Conservation (phyloP, 805 yeast genomes). For the Starmerella vaccinii region DNA sequence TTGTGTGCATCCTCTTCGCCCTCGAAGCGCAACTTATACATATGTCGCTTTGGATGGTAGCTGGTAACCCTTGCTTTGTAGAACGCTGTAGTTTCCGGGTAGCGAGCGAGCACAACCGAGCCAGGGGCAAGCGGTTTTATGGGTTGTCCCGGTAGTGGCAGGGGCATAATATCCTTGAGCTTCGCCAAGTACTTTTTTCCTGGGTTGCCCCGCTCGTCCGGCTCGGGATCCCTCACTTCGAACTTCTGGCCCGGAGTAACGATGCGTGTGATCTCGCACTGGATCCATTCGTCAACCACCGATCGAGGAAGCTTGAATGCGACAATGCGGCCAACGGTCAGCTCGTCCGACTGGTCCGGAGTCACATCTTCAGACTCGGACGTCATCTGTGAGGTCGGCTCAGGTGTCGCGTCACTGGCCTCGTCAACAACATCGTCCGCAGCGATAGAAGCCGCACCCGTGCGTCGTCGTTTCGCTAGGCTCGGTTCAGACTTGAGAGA, state of each 20-base stretch:
- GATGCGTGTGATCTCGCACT: conserved; percentile 75
- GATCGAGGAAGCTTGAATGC: conserved; percentile 68
- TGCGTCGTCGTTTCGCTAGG: conserved; percentile 20
- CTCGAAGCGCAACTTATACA: conserved; percentile 54
- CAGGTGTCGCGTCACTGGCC: conserved; percentile 1
- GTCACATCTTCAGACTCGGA: background rate
- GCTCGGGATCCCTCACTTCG: conserved; percentile 96
- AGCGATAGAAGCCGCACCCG: conserved; percentile 2
- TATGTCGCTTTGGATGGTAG: conserved; percentile 17
- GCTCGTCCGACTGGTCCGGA: conserved; percentile 25
- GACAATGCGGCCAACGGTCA: conserved; percentile 62
- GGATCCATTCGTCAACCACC: conserved; percentile 87
- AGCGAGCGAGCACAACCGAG: conserved; percentile 76
- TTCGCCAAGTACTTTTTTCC: conserved; percentile 78
- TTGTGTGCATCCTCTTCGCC: conserved; percentile 96
- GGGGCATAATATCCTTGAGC: conserved; percentile 70
- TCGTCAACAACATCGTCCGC: background rate
- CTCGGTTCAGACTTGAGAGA: conserved; percentile 19
- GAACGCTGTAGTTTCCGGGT: conserved; percentile 95
- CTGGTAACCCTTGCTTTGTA: conserved; percentile 86
- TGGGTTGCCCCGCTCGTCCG: conserved; percentile 82
- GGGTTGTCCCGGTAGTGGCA: conserved; percentile 36
- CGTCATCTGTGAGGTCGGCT: background rate
- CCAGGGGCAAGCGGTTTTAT: conserved; percentile 55
- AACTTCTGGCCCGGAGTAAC: conserved; percentile 64